phyloP scores from a whole-genome alignment of 2,329 filamentous ascomycete genomes.

The Aspergillus quadricinctus region DNA sequence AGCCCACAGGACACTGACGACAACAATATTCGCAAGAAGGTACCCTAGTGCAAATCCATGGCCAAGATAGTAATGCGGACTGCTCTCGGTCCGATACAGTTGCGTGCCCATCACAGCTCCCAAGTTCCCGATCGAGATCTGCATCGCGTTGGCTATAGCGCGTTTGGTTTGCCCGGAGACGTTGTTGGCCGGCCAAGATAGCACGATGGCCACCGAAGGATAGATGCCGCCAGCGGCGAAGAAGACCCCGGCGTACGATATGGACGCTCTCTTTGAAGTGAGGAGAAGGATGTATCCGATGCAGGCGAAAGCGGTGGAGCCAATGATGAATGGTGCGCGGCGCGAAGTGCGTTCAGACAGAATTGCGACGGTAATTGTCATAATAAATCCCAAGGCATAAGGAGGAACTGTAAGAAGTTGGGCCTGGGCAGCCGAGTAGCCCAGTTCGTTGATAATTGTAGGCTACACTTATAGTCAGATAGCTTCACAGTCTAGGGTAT shows the following conservation, averaged over 20 bases:
- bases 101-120: conserved; percentile 67
- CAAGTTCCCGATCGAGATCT: conserved; percentile 67
- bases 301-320: conserved; percentile 52
- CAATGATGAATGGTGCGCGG: conserved; percentile 62
- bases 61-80: conserved; percentile 61
- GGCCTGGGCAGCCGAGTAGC: conserved; percentile 39
- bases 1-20: conserved; percentile 51
- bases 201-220: conserved; percentile 57
- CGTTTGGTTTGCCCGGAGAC: conserved; percentile 67
- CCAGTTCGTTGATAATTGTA: conserved; percentile 41
- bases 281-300: conserved; percentile 62
- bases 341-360: conserved; percentile 55
- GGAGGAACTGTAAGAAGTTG: conserved; percentile 60
- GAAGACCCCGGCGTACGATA: conserved; percentile 59
- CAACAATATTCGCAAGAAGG: conserved; percentile 53
- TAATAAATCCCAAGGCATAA: conserved; percentile 58
- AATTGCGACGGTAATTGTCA: conserved; percentile 56
- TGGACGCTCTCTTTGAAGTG: conserved; percentile 49
- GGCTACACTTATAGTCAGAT: conserved; percentile 20
- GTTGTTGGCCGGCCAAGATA: conserved; percentile 69
- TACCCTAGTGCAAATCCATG: conserved; percentile 65
- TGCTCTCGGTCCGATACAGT: conserved; percentile 58
- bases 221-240: conserved; percentile 65
- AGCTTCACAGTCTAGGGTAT: neutral
- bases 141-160: conserved; percentile 64